Evolutionary conservation across 805 yeast species (phyloP), one percentile per base, ranked within the genome.

Genomic region (Zygotorulaspora danielsina): DNA sequence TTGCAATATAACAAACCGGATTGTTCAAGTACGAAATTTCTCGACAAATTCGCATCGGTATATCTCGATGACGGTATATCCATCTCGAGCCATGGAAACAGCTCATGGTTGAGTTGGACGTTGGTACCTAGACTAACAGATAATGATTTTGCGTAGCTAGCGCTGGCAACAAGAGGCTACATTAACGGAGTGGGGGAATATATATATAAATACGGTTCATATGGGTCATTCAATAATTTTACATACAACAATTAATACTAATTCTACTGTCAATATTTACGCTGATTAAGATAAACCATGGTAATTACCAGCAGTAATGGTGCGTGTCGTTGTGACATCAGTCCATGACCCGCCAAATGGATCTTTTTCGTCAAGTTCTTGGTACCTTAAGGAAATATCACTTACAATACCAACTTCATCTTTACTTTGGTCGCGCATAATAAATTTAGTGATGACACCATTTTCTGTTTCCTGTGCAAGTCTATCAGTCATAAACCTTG

Each of bases 401-500:
- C 72, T 62, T 6, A 76, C 76, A 19, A 70, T 59, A 21, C 73
- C 72, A 25, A 79, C 72, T n/a, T 41, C 39, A 11, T 38, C 33
- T 12, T 39, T 38, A 9, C 47, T 40, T 18, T 47, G 44, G 29
- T 50, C 54, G 39, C 64, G 63, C 35, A 76, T 61, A n/a, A 70
- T 64, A 55, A 82, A 84, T 58, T 81, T 77, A 31, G 83, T 65
- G 53, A 79, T 82, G 36, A 86, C 78, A 28, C 96, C 96, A 20
- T 78, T 70, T 11, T 78, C 78, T 16, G 81, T 72, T 62, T 87
- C 96, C n/a, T 64, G 63, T 6, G 84, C 95, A 28, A 63, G 58
- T 4, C 83, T 82, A 28, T 75, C 76, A 3, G 96, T 90, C 59
- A 81, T 67, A 56, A 90, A 87, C 64, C 96, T 79, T 12, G 95